Conservation (phyloP, 148 eudicot genomes). For the Diospyros kaki region DNA sequence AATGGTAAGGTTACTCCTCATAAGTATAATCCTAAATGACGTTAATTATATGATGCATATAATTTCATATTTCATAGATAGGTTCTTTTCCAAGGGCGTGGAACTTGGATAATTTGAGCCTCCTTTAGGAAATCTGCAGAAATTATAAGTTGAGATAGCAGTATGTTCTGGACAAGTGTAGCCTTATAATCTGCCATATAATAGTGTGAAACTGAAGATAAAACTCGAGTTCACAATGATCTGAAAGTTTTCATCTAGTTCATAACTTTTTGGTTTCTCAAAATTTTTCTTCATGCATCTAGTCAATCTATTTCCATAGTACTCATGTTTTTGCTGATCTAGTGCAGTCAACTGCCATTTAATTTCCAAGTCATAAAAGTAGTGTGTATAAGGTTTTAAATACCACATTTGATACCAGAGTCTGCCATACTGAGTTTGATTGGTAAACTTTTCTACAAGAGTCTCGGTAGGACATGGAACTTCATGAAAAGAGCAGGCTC, state of each 20-base stretch:
- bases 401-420: background rate
- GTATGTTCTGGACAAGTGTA: background rate
- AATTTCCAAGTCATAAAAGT: background rate
- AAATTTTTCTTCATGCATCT: background rate
- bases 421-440: background rate
- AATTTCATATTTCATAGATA: background rate
- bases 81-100: background rate
- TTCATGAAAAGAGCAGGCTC: background rate
- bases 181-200: background rate
- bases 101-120: background rate
- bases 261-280: background rate
- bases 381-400: background rate
- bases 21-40: background rate
- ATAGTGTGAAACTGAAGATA: background rate
- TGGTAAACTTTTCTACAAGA: background rate
- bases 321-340: background rate
- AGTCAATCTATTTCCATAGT: background rate
- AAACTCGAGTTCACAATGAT: background rate
- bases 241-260: background rate
- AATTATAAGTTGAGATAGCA: background rate
- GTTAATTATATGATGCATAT: background rate
- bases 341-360: background rate
- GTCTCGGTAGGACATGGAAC: background rate
- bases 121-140: background rate
- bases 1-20: conserved; percentile 51